These are phyloP conservation scores for Zhuliangozyma blackwelliae DNA, from an alignment of 1,139 yeast species.

Conservation along the genomic window DNA sequence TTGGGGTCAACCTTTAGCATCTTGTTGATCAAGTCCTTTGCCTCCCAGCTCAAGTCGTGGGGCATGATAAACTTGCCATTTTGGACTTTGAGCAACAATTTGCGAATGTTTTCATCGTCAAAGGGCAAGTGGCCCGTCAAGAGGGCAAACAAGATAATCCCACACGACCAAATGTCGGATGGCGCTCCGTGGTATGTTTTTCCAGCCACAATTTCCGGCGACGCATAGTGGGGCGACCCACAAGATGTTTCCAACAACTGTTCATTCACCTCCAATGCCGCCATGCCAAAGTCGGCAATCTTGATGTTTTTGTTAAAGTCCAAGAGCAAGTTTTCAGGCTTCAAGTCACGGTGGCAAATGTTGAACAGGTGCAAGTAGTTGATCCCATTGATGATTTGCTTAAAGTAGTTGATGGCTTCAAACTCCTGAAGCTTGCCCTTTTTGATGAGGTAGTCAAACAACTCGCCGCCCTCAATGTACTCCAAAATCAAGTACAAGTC, in stretches of 20 bases:
- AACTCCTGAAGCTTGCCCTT: constrained; percentile 83
- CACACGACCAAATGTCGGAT: constrained; percentile 98
- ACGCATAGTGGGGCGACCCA: constrained; percentile 98
- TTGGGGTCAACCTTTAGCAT: constrained; percentile 82
- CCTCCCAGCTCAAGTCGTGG: constrained; percentile 69
- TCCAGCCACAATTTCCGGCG: constrained; percentile 97
- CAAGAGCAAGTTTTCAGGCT: constrained; percentile 86
- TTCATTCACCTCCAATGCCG: constrained; percentile 90
- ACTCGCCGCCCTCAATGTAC: constrained; percentile 96
- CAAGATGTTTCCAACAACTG: constrained; percentile 88
- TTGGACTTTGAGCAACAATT: constrained; percentile 82
- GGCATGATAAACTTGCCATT: constrained; percentile 87
- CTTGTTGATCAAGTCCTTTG: constrained; percentile 75
- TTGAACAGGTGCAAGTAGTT: constrained; percentile 91
- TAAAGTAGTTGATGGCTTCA: constrained; percentile 86
- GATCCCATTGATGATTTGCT: constrained; percentile 90
- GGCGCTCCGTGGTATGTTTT: constrained; percentile 94
- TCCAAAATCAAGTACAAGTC: constrained; percentile 88
- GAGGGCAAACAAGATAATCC: constrained; percentile 87
- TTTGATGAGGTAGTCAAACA: constrained; percentile 86
- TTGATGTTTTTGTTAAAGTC: constrained; percentile 87
- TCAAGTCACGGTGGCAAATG: constrained; percentile 91
- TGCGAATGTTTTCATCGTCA: constrained; percentile 92
- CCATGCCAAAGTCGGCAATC: constrained; percentile 99
- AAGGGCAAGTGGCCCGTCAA: constrained; percentile 94